These are phyloP conservation scores for Fusarium temperatum DNA, from an alignment of 2,329 filamentous ascomycete genomes.

Conservation along the genomic window DNA sequence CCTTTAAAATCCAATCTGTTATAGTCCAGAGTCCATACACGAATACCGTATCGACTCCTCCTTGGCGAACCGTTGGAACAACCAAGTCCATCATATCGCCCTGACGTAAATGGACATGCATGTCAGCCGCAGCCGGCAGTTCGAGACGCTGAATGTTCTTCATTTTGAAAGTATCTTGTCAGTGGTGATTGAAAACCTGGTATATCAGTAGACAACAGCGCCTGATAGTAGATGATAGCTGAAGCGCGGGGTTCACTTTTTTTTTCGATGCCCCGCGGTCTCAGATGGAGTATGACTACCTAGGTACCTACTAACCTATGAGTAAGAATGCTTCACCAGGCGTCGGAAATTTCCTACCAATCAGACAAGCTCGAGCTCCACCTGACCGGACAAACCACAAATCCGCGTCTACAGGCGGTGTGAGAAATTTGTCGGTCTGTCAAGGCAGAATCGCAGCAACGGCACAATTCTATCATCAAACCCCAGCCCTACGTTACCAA, in stretches of 20 bases:
- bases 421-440: conserved; percentile 55
- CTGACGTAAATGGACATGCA: conserved; percentile 77
- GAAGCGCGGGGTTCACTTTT: conserved; percentile 19
- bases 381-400: conserved; percentile 34
- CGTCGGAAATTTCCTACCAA: conserved; percentile 27
- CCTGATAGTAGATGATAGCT: conserved; percentile 6
- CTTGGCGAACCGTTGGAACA: conserved; percentile 60
- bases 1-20: conserved; percentile 17
- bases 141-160: conserved; percentile 51
- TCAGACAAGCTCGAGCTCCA: background rate
- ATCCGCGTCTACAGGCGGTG: conserved; percentile 47
- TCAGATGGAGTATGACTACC: background rate
- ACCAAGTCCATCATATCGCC: conserved; percentile 70
- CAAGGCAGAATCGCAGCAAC: conserved; percentile 50
- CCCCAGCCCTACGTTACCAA: conserved; percentile 28
- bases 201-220: background rate
- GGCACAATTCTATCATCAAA: conserved; percentile 42
- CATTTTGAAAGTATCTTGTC: conserved; percentile 10
- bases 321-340: background rate
- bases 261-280: conserved; percentile 19
- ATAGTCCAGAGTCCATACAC: conserved; percentile 51
- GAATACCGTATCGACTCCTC: conserved; percentile 71
- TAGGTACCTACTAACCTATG: background rate
- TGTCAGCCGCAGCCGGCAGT: conserved; percentile 72
- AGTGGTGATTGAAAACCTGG: conserved; percentile 1